Percentiles rank a stretch among this genome's conserved stretches.
phyloP scores from a whole-genome alignment of 129 eudicot genomes.

The Flaveria brownii region DNA sequence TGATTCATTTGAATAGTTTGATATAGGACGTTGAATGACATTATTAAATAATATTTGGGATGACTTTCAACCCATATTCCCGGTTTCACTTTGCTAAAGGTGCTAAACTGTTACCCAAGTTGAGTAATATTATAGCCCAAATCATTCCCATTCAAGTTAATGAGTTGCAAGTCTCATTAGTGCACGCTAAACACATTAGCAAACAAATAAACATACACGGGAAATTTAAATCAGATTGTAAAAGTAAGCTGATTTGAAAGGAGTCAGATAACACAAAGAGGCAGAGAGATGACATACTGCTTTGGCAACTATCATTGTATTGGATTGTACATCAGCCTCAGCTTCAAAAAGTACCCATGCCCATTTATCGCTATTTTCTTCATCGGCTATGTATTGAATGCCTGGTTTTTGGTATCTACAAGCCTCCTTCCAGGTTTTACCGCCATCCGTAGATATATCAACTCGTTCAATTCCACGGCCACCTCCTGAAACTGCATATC shows the following conservation, averaged over 20 bases:
- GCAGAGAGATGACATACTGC: constrained; percentile 58
- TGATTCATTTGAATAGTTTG: background rate
- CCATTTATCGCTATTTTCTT: constrained; percentile 78
- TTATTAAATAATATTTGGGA: background rate
- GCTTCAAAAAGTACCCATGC: constrained; percentile 97
- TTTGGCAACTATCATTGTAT: constrained; percentile 83
- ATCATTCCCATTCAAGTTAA: too few relatives aligned
- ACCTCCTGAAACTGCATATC: constrained; percentile 97
- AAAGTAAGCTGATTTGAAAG: background rate
- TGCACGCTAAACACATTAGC: background rate
- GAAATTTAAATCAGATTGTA: background rate
- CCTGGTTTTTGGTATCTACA: constrained; percentile 78
- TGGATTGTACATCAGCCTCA: constrained; percentile 51
- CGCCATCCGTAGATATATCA: constrained; percentile 90
- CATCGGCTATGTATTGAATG: constrained; percentile 68
- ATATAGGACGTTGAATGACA: too few relatives aligned
- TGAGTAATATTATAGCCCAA: too few relatives aligned
- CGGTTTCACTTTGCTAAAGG: background rate
- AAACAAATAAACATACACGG: background rate
- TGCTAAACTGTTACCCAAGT: background rate
- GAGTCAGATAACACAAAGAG: background rate
- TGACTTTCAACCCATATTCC: background rate
- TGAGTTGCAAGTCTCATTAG: background rate
- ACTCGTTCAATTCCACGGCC: constrained; percentile 99
- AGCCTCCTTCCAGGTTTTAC: constrained; percentile 93